Evolutionary conservation across 1,284 basidiomycete species (phyloP).

Genomic region (Chondrostereum purpureum): DNA sequence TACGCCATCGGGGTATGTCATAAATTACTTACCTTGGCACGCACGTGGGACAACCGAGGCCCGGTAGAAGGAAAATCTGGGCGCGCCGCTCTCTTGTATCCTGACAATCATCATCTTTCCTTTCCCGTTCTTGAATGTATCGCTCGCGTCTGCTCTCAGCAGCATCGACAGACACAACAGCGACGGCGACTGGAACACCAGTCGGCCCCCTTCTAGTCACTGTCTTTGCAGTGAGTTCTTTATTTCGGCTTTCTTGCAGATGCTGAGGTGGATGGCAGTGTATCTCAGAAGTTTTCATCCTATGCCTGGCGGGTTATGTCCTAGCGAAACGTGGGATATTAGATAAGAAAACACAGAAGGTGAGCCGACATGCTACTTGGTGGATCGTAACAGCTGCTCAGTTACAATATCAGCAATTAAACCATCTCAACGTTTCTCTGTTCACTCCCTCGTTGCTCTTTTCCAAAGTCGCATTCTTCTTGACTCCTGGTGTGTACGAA

Average conservation of each 20-base stretch:
- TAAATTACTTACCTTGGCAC: not conserved
- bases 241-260: not conserved
- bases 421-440: slow-evolving; percentile 77
- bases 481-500: slow-evolving; percentile 56
- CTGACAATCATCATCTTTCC: not conserved
- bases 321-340: slow-evolving; percentile 77
- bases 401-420: slow-evolving; percentile 50
- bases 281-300: slow-evolving; percentile 82
- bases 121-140: not conserved
- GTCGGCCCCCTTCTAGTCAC: slow-evolving; percentile 35
- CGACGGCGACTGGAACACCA: not conserved
- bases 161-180: no score
- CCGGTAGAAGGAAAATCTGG: not conserved
- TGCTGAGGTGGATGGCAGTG: slow-evolving; percentile 44
- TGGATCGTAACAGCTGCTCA: slow-evolving; percentile 1
- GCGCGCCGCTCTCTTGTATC: not conserved
- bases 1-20: not conserved
- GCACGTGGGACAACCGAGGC: not conserved
- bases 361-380: slow-evolving; percentile 26
- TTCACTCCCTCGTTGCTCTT: slow-evolving; percentile 92
- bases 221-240: slow-evolving; percentile 44
- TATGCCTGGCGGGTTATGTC: slow-evolving; percentile 82
- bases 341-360: slow-evolving; percentile 86
- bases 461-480: slow-evolving; percentile 85
- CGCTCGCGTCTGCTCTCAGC: not conserved